Evolutionary conservation across 495 filamentous ascomycete genomes (phyloP).

Genomic region (Tricharina praecox): DNA sequence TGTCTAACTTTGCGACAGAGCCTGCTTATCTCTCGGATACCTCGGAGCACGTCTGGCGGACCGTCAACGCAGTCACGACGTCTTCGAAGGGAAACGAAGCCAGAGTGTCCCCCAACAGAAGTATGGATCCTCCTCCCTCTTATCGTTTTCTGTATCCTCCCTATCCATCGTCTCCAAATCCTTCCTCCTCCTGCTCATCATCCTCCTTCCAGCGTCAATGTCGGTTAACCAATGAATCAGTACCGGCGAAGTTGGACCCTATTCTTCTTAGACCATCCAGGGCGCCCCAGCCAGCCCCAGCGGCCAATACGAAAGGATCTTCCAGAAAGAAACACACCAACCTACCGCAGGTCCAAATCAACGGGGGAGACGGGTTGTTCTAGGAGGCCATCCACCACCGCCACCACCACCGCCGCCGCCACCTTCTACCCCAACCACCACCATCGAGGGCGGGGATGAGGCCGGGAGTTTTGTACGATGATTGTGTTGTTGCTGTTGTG

Average conservation of each 20-base stretch:
- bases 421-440: too few species aligned
- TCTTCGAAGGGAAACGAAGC: slow-evolving; percentile 59
- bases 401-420: too few species aligned
- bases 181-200: slow-evolving; percentile 23
- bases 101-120: slow-evolving; percentile 38
- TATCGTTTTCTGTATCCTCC: not conserved
- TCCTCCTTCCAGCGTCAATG: too few species aligned
- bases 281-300: slow-evolving; percentile 30
- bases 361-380: too few species aligned
- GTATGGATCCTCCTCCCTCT: slow-evolving; percentile 29
- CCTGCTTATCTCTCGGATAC: slow-evolving; percentile 69
- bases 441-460: not conserved
- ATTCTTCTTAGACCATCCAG: slow-evolving; percentile 59
- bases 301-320: slow-evolving; percentile 22
- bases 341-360: slow-evolving; percentile 21
- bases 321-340: slow-evolving; percentile 15
- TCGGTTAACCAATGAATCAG: slow-evolving; percentile 34
- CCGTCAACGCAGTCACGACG: slow-evolving; percentile 56
- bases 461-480: not conserved
- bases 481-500: not conserved
- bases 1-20: slow-evolving; percentile 28
- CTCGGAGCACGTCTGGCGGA: slow-evolving; percentile 83
- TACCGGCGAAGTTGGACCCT: slow-evolving; percentile 69
- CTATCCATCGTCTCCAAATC: too few species aligned
- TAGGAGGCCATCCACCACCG: too few species aligned